Conservation (phyloP, 1,284 basidiomycete genomes). For the Heterobasidion parviporum region DNA sequence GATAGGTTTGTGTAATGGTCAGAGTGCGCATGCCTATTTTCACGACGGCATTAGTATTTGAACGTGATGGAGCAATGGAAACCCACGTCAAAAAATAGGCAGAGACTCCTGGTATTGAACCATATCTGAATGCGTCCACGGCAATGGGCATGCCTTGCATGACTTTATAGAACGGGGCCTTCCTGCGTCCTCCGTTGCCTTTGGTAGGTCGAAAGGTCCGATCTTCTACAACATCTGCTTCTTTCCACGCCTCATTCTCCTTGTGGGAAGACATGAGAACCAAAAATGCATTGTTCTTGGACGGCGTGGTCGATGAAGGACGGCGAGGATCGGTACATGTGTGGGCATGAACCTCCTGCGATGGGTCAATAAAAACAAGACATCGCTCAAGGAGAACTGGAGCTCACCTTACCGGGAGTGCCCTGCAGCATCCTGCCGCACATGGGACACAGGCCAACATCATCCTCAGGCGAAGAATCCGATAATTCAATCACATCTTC, state of each 20-base stretch:
- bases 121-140: constrained; percentile 93
- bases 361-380: neutral
- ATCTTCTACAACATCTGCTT: constrained; percentile 53
- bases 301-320: too few species aligned
- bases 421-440: constrained; percentile 24
- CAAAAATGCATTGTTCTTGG: constrained; percentile 48
- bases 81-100: constrained; percentile 85
- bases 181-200: constrained; percentile 51
- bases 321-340: too few species aligned
- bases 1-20: constrained; percentile 92
- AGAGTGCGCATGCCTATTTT: constrained; percentile 80
- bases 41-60: too few species aligned
- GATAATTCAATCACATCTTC: constrained; percentile 15
- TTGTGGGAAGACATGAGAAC: constrained; percentile 77
- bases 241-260: constrained; percentile 80
- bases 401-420: constrained; percentile 23
- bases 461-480: constrained; percentile 15
- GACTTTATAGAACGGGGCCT: constrained; percentile 93
- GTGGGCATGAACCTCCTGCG: constrained; percentile 37
- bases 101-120: constrained; percentile 78
- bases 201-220: constrained; percentile 38
- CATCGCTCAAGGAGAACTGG: neutral
- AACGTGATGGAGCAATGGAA: neutral
- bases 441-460: constrained; percentile 27
- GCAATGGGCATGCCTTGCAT: constrained; percentile 96